Evolutionary conservation across 2,329 filamentous ascomycete species (phyloP), one percentile per base, ranked within the genome.

Genomic region (Fusarium concolor): DNA sequence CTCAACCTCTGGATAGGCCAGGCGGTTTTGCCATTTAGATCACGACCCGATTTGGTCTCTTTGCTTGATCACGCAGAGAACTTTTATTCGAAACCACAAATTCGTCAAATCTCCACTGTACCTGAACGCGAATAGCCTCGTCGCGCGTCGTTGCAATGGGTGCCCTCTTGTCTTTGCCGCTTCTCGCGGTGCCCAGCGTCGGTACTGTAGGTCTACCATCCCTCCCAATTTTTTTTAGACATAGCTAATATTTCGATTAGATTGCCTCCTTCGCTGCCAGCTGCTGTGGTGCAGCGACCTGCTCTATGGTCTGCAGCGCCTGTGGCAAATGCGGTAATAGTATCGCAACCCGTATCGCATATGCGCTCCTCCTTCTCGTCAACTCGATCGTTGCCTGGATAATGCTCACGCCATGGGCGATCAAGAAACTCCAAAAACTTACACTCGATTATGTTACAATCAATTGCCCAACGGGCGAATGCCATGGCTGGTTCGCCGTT

Each of bases 321-420:
- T 99, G 95, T 78, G 95, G 96, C 52, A 98, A 97, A 79, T 98
- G 95, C 81, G 93, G 94, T 74, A 98, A 97, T 72, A 96, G 94
- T 82, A 94, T 98, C 82, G 94, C 94, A 57, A 99, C 96, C 71
- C 93, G 96, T 84, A 96, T 98, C 82, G 95, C 92, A 76, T 97
- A 97, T 79, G 94, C 96, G 68, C 88, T 98, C 76, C 91, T 99
- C 67, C 92, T 99, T 56, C 89, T 99, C 71, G 82, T 98, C 80
- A 99, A 99, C 86, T 97, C 95, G 61, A 97, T 98, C 69, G 79
- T 98, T 51, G 95, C 96, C 35, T 99, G 96, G 96, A 93, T 99
- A 73, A 97, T 98, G 93, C 93, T 99, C 82, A 99, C 96, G 22
- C 93, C 94, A 53, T 99, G 96, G 96, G 96, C 96, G 33, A 92